These are phyloP conservation scores for Triticum timopheevii DNA, from an alignment of 176 grass and related monocot species.

Conservation along the genomic window DNA sequence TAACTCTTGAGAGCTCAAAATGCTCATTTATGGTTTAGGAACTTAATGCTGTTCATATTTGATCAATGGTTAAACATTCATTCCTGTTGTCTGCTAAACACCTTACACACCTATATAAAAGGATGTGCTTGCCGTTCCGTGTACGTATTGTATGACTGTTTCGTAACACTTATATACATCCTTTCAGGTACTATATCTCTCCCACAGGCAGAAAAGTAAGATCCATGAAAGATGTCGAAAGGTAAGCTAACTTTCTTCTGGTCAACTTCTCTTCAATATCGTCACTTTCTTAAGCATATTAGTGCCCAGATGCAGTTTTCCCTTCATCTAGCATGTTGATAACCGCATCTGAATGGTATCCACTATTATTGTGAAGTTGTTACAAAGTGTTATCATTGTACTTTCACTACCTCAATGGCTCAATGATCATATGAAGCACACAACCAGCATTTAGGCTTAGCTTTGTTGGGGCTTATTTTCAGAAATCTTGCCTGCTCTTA, in stretches of 20 bases:
- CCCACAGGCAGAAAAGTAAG: conserved; percentile 41
- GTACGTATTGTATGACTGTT: neutral
- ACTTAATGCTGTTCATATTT: neutral
- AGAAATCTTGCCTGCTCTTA: neutral
- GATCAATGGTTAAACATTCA: neutral
- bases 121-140: neutral
- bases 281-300: conserved; percentile 16
- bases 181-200: conserved; percentile 58
- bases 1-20: conserved; percentile 6
- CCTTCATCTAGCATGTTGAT: neutral
- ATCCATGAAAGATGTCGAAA: conserved; percentile 35
- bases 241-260: conserved; percentile 27
- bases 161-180: neutral
- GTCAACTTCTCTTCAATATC: neutral
- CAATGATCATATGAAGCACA: neutral
- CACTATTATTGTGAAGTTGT: neutral
- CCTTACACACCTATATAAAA: neutral
- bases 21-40: neutral
- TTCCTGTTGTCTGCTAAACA: neutral
- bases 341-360: neutral
- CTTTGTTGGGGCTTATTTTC: neutral
- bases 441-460: neutral
- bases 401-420: neutral
- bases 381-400: neutral
- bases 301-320: neutral